A percentile compares a stretch with the other conserved stretches of the same genome.
These are phyloP conservation scores for Lipomyces sp. DNA, from an alignment of 805 yeast species.

Conservation along the genomic window DNA sequence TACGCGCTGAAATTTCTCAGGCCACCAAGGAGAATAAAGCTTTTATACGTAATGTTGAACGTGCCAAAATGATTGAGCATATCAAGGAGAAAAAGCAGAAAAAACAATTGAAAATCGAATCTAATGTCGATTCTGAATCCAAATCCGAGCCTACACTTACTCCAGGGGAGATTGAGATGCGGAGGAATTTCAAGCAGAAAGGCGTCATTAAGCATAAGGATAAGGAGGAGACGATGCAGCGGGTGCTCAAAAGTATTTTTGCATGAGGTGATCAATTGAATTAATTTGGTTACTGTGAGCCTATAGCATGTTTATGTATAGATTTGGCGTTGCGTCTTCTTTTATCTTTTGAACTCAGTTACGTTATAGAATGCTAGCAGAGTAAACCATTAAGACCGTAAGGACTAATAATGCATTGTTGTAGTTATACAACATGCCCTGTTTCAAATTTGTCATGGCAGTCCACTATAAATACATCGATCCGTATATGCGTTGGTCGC, in stretches of 20 bases:
- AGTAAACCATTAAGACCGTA: neutral
- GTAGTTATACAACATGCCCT: neutral
- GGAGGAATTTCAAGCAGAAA: conserved; percentile 70
- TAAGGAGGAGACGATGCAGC: neutral
- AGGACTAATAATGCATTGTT: neutral
- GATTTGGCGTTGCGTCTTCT: neutral
- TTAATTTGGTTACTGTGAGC: neutral
- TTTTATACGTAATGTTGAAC: conserved; percentile 82
- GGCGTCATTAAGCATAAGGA: neutral
- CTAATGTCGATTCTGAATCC: conserved; percentile 31
- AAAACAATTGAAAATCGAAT: conserved; percentile 45
- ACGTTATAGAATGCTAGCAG: neutral
- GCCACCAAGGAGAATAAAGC: conserved; percentile 85
- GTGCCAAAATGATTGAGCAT: conserved; percentile 75
- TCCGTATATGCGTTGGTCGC: neutral
- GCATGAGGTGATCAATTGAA: neutral
- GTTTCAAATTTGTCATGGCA: neutral
- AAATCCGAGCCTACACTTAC: conserved; percentile 28
- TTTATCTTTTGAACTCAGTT: neutral
- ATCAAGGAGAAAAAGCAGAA: conserved; percentile 59
- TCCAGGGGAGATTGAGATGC: conserved; percentile 47
- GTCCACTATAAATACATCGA: neutral
- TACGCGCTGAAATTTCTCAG: conserved; percentile 86
- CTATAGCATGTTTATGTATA: neutral
- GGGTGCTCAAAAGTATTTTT: neutral